Evolutionary conservation across 441 rosid species (phyloP), one percentile per base, ranked within the genome.

Genomic region (Metrosideros polymorpha): DNA sequence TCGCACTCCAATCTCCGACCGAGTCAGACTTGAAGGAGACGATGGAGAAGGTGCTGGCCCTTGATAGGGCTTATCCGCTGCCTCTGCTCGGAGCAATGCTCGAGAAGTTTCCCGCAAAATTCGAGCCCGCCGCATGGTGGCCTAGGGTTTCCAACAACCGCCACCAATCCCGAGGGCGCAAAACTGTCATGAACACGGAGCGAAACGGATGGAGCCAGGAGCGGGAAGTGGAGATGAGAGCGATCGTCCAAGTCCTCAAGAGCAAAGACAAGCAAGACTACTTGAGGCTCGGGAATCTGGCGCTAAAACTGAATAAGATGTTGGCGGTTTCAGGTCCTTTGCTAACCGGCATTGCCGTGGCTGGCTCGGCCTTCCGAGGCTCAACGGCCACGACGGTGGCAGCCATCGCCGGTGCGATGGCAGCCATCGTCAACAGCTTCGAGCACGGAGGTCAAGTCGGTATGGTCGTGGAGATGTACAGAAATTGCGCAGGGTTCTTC

Each of bases 381-480:
- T 52, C 83, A 1, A 32, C 71, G 0, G 71, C 83, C 15, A n/a
- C 6, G 24, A 50, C 7, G 7, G 71, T 42, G 45, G 88, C 85
- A 8, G 88, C 75, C 2, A 30, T 85, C 1, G 18, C 83, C 0
- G 86, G 88, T 4, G 30, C 83, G 1, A 25, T 71, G 42, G 85
- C 86, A 0, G 29, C 83, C 0, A 82, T 57, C 14, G 53, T 24
- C 32, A 86, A 71, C 43, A 17, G 82, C 6, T 53, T 86, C 7
- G 86, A 86, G 88, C 88, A 86, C 0, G 88, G 86, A 8, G 88
- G 39, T 1, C 86, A 86, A 54, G 86, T 86, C 2, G 84, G 85
- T 1, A 83, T 86, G 88, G 88, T 83, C 6, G 59, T 86, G 43
- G 88, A 86, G 54, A 86, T 86, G 88, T 86, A 83, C 83, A 66